Conservation (phyloP, 1,284 basidiomycete genomes). For the Trichosporon sp. region DNA sequence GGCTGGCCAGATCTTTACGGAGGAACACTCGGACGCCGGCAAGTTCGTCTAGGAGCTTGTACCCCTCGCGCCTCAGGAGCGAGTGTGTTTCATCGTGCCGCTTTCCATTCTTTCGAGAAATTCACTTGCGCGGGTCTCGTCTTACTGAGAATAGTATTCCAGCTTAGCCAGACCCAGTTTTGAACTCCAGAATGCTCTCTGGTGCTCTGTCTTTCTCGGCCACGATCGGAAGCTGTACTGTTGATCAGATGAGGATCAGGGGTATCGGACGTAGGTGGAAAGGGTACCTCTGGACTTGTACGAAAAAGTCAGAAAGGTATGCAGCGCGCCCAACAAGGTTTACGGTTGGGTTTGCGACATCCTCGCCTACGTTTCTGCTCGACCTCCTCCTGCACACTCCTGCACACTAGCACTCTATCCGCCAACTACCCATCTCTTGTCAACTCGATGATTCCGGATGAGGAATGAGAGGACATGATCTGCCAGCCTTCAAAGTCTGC, state of each 20-base stretch:
- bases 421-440: too few relatives aligned
- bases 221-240: not conserved
- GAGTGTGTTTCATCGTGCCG: not conserved
- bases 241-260: not conserved
- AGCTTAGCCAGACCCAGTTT: not conserved
- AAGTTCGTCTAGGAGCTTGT: not conserved
- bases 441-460: not conserved
- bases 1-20: not conserved
- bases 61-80: not conserved
- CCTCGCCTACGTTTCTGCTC: slow-evolving; percentile 3
- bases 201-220: too few relatives aligned
- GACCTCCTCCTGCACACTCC: not conserved
- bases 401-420: not conserved
- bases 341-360: slow-evolving; percentile 10
- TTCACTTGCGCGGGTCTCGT: not conserved
- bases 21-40: not conserved
- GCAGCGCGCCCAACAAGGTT: not conserved
- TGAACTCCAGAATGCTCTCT: too few relatives aligned
- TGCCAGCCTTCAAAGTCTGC: slow-evolving; percentile 2
- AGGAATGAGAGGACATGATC: not conserved
- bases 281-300: too few relatives aligned
- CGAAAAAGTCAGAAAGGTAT: not conserved
- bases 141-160: not conserved
- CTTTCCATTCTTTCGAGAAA: not conserved
- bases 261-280: not conserved